These are phyloP conservation scores for Suillus spraguei DNA, from an alignment of 768 basidiomycete genomes.

Conservation along the genomic window DNA sequence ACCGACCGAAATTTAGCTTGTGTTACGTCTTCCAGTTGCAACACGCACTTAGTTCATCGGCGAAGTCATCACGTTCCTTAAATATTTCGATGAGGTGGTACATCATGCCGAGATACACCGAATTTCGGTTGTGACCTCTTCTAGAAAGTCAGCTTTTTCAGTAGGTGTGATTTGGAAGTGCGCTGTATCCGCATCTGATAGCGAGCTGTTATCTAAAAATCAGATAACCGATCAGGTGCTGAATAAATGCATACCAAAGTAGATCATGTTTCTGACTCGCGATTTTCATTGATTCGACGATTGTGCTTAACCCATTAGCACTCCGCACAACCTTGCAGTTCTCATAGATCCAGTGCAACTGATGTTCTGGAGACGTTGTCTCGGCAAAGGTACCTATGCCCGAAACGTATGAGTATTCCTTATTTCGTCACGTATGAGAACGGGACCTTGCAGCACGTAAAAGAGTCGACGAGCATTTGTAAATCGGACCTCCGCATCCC, in stretches of 20 bases:
- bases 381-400: conserved; percentile 84
- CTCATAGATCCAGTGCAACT: conserved; percentile 94
- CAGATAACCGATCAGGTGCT: conserved; percentile 9
- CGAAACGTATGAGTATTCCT: conserved; percentile 17
- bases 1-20: conserved; percentile 17
- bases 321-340: conserved; percentile 86
- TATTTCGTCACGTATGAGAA: conserved; percentile 1
- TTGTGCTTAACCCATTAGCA: conserved; percentile 79
- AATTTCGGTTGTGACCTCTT: conserved; percentile 93
- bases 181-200: conserved; percentile 73
- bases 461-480: conserved; percentile 84
- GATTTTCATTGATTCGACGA: conserved; percentile 89
- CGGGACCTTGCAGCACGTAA: conserved; percentile 88
- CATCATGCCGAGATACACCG: conserved; percentile 91
- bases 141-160: conserved; percentile 78
- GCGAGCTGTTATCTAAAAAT: conserved; percentile 48
- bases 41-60: conserved; percentile 90
- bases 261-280: conserved; percentile 87
- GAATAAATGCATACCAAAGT: conserved; percentile 54
- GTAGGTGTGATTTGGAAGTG: conserved; percentile 70
- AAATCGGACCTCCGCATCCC: conserved; percentile 82
- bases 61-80: conserved; percentile 92
- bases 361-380: conserved; percentile 89
- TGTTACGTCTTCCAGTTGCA: background rate
- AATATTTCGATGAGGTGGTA: conserved; percentile 95